These are phyloP conservation scores for Aspergillus oerlinghausenensis DNA, from an alignment of 2,329 filamentous ascomycete species.

Conservation along the genomic window DNA sequence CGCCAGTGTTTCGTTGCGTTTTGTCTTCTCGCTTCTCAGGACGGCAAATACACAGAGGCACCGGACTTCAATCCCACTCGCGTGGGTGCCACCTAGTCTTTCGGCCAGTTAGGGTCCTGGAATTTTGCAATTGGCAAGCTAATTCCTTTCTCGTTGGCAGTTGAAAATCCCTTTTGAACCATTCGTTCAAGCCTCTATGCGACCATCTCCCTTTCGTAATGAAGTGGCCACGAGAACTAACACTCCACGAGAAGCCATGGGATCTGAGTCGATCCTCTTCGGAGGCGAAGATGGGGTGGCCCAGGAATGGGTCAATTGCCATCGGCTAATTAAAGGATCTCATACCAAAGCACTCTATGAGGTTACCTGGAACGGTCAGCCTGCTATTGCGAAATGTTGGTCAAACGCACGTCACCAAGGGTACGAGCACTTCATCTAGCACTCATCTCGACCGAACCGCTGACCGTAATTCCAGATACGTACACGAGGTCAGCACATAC, in stretches of 20 bases:
- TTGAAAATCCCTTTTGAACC: background rate
- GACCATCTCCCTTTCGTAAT: background rate
- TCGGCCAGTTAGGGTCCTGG: too few relatives aligned
- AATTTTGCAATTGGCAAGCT: too few relatives aligned
- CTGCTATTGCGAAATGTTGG: slow-evolving; percentile 6
- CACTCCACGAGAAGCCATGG: background rate
- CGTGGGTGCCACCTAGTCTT: too few relatives aligned
- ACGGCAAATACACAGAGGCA: background rate
- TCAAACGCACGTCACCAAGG: background rate
- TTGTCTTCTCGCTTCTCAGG: background rate
- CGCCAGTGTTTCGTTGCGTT: background rate
- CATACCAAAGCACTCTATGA: background rate
- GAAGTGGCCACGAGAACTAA: background rate
- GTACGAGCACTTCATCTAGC: background rate
- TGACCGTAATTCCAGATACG: slow-evolving; percentile 1
- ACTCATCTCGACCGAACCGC: background rate
- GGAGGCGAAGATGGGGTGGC: background rate
- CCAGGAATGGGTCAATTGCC: background rate
- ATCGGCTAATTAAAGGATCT: background rate
- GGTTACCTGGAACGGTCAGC: background rate
- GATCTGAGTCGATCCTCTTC: background rate
- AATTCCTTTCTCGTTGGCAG: background rate
- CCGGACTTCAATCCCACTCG: background rate
- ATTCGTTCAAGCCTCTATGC: background rate
- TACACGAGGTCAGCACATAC: slow-evolving; percentile 2